Evolutionary conservation across 2,329 filamentous ascomycete genomes (phyloP), one percentile per base, ranked within the genome.

Genomic region (Sclerotinia subarctica): DNA sequence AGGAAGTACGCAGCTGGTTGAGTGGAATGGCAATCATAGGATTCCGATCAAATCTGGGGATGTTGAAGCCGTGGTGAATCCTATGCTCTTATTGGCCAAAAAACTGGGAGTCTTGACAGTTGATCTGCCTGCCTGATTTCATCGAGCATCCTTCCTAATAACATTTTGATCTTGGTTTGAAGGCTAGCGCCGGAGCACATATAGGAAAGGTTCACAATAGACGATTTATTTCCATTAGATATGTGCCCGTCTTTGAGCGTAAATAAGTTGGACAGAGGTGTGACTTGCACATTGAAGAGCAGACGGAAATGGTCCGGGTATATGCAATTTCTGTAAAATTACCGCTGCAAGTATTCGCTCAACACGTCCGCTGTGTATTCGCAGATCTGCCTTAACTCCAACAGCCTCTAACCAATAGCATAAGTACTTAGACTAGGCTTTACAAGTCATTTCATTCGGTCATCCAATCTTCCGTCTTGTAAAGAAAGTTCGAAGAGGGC

Each of bases 1-100:
- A 13, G 82, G 81, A 0, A 85, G 80, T 3, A 80, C 84, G 7
- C 82, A 78, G 51, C 70, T 93, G 57, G 77, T 94, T 1, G 88
- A 93, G 77, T 94, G 91, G 91, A 84, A 91, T 68, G 91, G 90
- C 0, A 83, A 82, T 1, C 91, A 94, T 76, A 80, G 91, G 7
- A 81, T 94, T 60, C 89, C 90, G 2, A 83, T 94, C 69, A 91
- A 90, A 80, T 81, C 79, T 29, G 79, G 78, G 42, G 90, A 93
- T 77, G 89, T 93, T 3, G 81, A 85, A 60, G 80, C 78, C 13
- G 79, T 91, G 15, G 80, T 85, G 15, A 77, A 80, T 15, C 81
- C 82, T 59, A 84, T 88, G 5, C 29, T 68, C 17, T 47, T 17
- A 42, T 44, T 69, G 35, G 68, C 68, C 3, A 42, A 51, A 24